These are phyloP conservation scores for Dendrostoma leiphaemia DNA, from an alignment of 2,329 filamentous ascomycete species.

Conservation along the genomic window DNA sequence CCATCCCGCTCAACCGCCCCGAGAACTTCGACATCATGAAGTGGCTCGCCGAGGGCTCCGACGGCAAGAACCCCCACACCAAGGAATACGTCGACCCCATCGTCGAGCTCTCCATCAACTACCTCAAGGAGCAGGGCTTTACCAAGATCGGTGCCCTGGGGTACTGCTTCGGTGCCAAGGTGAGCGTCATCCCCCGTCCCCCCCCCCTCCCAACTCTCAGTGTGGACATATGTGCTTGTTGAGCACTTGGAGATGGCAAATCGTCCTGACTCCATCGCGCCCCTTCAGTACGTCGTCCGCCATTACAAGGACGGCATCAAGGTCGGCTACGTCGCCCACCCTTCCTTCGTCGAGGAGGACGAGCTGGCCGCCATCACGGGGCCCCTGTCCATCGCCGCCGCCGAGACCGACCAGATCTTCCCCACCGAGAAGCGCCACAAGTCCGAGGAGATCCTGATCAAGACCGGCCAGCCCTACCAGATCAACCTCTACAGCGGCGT, in stretches of 20 bases:
- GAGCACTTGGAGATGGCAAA: not conserved
- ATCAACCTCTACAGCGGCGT: constrained; percentile 73
- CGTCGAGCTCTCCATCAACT: constrained; percentile 51
- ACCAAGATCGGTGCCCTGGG: constrained; percentile 64
- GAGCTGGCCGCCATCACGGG: constrained; percentile 66
- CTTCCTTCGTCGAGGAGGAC: constrained; percentile 67
- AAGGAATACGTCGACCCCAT: constrained; percentile 44
- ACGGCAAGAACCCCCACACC: constrained; percentile 50
- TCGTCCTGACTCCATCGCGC: not conserved
- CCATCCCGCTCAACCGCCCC: constrained; percentile 52
- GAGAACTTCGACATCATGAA: constrained; percentile 38
- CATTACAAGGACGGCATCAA: constrained; percentile 64
- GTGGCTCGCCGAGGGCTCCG: constrained; percentile 43
- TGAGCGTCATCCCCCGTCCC: constrained; percentile 27
- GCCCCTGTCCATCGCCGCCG: constrained; percentile 65
- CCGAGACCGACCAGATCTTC: constrained; percentile 66
- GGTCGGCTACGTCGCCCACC: constrained; percentile 73
- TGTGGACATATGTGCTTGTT: too few relatives aligned
- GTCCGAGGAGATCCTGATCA: constrained; percentile 60
- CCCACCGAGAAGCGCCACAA: constrained; percentile 61
- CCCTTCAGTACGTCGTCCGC: constrained; percentile 62
- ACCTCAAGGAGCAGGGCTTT: constrained; percentile 54
- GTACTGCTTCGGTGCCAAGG: constrained; percentile 76
- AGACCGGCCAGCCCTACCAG: constrained; percentile 64
- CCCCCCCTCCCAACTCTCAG: not conserved